A percentile compares a stretch with the other conserved stretches of the same genome.
These are phyloP conservation scores for Coprinopsis cinerea DNA, from an alignment of 768 basidiomycete species.

Conservation along the genomic window DNA sequence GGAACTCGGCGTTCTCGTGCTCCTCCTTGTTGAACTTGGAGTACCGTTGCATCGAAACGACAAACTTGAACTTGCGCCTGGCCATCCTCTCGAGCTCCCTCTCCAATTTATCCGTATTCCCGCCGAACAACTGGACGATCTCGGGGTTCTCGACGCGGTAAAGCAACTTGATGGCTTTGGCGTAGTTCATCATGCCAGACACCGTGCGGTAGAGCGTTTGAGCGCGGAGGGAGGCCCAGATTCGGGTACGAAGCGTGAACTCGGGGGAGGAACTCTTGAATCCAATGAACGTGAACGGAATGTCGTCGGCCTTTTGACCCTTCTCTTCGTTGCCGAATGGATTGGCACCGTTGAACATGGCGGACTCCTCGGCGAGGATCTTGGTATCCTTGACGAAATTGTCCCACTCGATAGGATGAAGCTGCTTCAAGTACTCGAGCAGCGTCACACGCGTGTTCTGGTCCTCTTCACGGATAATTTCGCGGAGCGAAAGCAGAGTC, in stretches of 20 bases:
- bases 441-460: conserved; percentile 96
- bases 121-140: conserved; percentile 94
- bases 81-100: conserved; percentile 97
- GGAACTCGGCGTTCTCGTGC: conserved; percentile 97
- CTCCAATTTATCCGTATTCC: conserved; percentile 95
- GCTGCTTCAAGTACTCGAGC: conserved; percentile 95
- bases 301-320: conserved; percentile 78
- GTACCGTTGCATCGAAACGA: conserved; percentile 99
- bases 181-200: conserved; percentile 99
- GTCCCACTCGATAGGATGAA: conserved; percentile 98
- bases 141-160: conserved; percentile 99
- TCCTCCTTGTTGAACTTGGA: conserved; percentile 99
- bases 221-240: conserved; percentile 98
- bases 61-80: conserved; percentile 96
- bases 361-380: conserved; percentile 94
- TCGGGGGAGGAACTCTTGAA: conserved; percentile 99
- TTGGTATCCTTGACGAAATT: conserved; percentile 99
- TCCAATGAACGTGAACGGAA: conserved; percentile 97
- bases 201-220: conserved; percentile 99
- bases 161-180: conserved; percentile 98
- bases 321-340: conserved; percentile 76
- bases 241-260: conserved; percentile 96
- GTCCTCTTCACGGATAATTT: conserved; percentile 98
- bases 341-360: conserved; percentile 72
- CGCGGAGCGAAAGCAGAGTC: conserved; percentile 93